Base-by-base conservation (phyloP, 1,139 yeast species). In the Geotrichum klebahnii region DNA sequence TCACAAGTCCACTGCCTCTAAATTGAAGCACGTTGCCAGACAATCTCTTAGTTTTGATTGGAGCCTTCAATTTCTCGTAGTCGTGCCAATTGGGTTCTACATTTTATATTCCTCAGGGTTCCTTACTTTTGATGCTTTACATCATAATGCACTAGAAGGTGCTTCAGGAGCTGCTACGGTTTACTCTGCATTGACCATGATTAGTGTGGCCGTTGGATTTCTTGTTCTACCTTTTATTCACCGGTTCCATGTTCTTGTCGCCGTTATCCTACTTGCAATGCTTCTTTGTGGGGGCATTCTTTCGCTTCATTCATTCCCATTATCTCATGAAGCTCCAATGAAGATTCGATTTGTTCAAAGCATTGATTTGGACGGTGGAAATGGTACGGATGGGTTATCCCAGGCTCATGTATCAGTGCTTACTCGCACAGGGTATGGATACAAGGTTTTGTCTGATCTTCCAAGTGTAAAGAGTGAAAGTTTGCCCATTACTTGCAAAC, bases 181-280 rank as follows among this genome's bases (percentile, higher is more conserved):
- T n/a, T 81, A 77, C 65, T 59, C 65, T 14, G 55, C 76, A 12
- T 58, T 82, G 9, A 57, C 70, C 2, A 52, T 61, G 2, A 59
- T 73, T 19, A 67, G 76, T 55, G 70, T 65, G 45, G 67, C 73
- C 0, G 67, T 84, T 60, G 74, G 81, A 0, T 55, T 81, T 1
- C 82, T 92, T 8, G 65, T 82, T 20, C 61, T 85, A 46, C 92
- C 95, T 8, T 87, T 87, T 61, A 71, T 81, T 39, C 84, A 84
- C 68, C 83, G 84, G 59, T 62, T 85, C 46, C 84, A 84, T 63
- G 73, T 75, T 46, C 57, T 78, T 26, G 66, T 81, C 42, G 72
- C 79, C 3, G 58, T 76, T 6, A 59, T 71, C 0, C 60, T 80
- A 20, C 49, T 75, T 1, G 53, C 68, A 1, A 53, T 72, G 3